Conservation (phyloP, 140 eudicot genomes). For the Bidens hawaiensis region DNA sequence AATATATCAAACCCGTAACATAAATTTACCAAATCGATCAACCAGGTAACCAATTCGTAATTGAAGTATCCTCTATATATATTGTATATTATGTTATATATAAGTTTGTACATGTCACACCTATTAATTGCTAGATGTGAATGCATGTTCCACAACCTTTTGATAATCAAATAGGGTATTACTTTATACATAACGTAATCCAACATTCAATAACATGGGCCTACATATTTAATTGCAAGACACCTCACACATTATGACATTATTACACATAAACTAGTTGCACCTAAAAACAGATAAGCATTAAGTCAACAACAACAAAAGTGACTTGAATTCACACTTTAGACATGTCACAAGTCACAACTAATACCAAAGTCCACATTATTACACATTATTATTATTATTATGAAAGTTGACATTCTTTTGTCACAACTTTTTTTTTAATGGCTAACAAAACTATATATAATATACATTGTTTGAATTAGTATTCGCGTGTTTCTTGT, state of each 20-base stretch:
- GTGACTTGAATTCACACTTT: background rate
- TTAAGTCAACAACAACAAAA: background rate
- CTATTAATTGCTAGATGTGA: slow-evolving; percentile 12
- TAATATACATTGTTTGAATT: no score
- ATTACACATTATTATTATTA: no score
- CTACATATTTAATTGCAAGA: background rate
- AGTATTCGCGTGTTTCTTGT: no score
- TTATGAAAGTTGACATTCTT: no score
- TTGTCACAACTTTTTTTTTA: background rate
- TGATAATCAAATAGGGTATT: background rate
- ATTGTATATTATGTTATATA: background rate
- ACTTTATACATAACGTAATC: slow-evolving; percentile 12
- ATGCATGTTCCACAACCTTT: slow-evolving; percentile 14
- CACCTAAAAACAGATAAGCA: background rate
- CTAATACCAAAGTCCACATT: background rate
- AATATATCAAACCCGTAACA: no score
- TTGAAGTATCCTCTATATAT: no score
- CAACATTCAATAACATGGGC: background rate
- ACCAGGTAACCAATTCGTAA: no score
- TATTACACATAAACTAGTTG: background rate
- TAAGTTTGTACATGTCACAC: background rate
- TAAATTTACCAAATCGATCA: no score
- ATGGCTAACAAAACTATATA: background rate
- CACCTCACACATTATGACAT: background rate
- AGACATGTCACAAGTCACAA: background rate